Evolutionary conservation across 2,329 filamentous ascomycete genomes (phyloP).

Genomic region (Spiromastix sp.): DNA sequence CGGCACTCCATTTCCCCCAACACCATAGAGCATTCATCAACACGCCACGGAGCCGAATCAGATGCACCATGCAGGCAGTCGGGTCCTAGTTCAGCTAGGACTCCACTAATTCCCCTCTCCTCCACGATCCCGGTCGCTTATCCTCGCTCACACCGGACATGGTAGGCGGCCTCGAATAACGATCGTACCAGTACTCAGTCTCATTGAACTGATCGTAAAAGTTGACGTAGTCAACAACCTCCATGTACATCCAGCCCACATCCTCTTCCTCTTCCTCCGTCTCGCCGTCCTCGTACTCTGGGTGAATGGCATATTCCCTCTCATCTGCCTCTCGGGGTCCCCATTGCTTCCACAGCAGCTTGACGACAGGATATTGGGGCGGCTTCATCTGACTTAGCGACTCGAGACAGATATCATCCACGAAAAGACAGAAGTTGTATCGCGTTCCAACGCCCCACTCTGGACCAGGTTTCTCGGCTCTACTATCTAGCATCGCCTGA

Average conservation of each 20-base stretch:
- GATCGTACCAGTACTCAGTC: background rate
- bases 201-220: constrained; percentile 3
- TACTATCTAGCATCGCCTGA: background rate
- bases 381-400: constrained; percentile 10
- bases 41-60: too few relatives aligned
- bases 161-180: constrained; percentile 1
- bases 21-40: too few relatives aligned
- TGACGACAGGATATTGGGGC: constrained; percentile 10
- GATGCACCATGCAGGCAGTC: too few relatives aligned
- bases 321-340: constrained; percentile 7
- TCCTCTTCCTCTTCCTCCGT: constrained; percentile 11
- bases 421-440: constrained; percentile 12
- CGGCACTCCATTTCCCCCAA: too few relatives aligned
- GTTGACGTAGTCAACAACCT: background rate
- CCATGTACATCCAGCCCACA: constrained; percentile 14
- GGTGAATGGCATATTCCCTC: constrained; percentile 10
- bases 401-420: constrained; percentile 14
- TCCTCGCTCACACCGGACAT: background rate
- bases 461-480: background rate
- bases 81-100: too few relatives aligned
- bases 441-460: constrained; percentile 5
- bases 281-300: constrained; percentile 11
- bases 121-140: constrained; percentile 1
- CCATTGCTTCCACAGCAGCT: constrained; percentile 9
- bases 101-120: background rate